Percentiles rank a stretch among this genome's conserved stretches.
Evolutionary conservation across 768 basidiomycete genomes (phyloP).

Genomic region (Mycena alexandri): DNA sequence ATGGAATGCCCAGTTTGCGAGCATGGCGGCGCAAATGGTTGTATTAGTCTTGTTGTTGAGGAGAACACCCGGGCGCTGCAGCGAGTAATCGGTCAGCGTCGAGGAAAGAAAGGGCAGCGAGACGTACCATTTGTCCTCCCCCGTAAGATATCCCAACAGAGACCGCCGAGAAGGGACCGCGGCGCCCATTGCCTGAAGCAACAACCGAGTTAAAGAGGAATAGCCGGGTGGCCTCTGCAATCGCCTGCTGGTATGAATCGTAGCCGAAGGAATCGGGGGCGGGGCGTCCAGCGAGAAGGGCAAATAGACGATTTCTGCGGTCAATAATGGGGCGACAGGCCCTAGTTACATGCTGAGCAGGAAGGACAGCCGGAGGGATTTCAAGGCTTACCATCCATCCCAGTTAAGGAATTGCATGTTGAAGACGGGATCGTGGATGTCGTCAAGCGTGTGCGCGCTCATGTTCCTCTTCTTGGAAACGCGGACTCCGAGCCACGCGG

Average conservation of each 20-base stretch:
- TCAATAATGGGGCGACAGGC: too few species aligned
- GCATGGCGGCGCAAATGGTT: background rate
- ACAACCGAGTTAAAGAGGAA: background rate
- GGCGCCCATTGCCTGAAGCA: background rate
- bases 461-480: too few species aligned
- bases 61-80: background rate
- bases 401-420: too few species aligned
- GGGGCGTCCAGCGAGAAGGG: conserved; percentile 10
- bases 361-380: too few species aligned
- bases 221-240: background rate
- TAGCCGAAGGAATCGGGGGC: background rate
- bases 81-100: background rate
- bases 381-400: too few species aligned
- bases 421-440: too few species aligned
- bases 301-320: too few species aligned
- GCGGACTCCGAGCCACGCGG: too few species aligned
- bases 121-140: background rate
- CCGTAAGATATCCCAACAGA: background rate
- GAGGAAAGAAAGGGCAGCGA: background rate
- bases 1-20: background rate
- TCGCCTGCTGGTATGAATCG: background rate
- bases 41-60: background rate
- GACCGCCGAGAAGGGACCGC: background rate
- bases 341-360: too few species aligned
- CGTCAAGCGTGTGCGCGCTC: too few species aligned